These are phyloP conservation scores for Chaetomium sp. DNA, from an alignment of 2,329 filamentous ascomycete species.

Conservation along the genomic window DNA sequence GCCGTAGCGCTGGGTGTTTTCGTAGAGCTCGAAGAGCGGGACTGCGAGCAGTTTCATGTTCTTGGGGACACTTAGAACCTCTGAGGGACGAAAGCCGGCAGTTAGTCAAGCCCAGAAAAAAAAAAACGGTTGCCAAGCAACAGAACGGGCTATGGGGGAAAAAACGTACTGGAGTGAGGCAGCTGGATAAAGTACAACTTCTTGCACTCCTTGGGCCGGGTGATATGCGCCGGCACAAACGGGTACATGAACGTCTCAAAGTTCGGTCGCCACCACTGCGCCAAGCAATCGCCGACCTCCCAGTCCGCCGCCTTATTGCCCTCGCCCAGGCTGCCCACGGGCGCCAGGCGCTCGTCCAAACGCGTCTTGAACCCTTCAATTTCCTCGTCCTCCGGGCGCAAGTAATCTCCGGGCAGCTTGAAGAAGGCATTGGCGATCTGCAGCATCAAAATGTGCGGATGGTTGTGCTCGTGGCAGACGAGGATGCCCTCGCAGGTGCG, in stretches of 20 bases:
- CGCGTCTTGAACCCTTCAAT: conserved; percentile 89
- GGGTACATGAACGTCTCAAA: conserved; percentile 99
- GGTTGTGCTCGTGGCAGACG: conserved; percentile 98
- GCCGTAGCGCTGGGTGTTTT: conserved; percentile 91
- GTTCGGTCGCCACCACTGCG: conserved; percentile 98
- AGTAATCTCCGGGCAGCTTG: conserved; percentile 95
- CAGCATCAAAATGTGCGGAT: conserved; percentile 96
- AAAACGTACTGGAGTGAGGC: conserved; percentile 71
- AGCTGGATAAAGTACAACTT: conserved; percentile 97
- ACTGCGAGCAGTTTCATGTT: conserved; percentile 99
- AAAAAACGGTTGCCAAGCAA: neutral
- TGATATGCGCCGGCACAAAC: conserved; percentile 93
- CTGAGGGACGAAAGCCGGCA: conserved; percentile 39
- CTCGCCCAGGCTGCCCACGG: conserved; percentile 79
- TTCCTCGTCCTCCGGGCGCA: conserved; percentile 83
- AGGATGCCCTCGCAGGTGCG: conserved; percentile 95
- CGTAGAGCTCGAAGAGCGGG: conserved; percentile 94
- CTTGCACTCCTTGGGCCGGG: conserved; percentile 96
- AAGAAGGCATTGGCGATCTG: conserved; percentile 99
- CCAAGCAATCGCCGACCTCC: conserved; percentile 89
- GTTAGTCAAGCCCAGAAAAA: neutral
- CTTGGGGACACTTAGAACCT: conserved; percentile 93
- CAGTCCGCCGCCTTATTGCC: conserved; percentile 81
- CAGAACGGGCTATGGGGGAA: neutral
- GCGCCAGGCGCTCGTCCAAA: conserved; percentile 87